These are phyloP conservation scores for Xylariaceae sp. DNA, from an alignment of 2,329 filamentous ascomycete genomes.

Conservation along the genomic window DNA sequence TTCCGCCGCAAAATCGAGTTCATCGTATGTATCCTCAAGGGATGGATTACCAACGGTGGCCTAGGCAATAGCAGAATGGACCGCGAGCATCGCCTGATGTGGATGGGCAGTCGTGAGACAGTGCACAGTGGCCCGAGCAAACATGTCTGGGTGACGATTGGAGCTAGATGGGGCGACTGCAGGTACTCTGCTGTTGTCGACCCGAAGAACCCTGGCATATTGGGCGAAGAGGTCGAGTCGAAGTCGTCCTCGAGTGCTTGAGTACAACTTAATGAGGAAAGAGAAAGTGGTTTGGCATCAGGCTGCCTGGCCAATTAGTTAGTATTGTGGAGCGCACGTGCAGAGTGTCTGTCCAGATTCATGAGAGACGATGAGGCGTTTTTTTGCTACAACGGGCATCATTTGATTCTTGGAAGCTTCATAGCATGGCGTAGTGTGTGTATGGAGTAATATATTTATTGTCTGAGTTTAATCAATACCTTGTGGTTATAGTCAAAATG, in stretches of 20 bases:
- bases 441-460: slow-evolving; percentile 28
- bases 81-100: slow-evolving; percentile 60
- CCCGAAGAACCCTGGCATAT: slow-evolving; percentile 58
- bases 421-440: slow-evolving; percentile 31
- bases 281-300: background rate
- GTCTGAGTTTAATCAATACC: slow-evolving; percentile 8
- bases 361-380: slow-evolving; percentile 31
- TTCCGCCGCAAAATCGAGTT: slow-evolving; percentile 78
- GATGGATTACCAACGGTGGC: slow-evolving; percentile 75
- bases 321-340: background rate
- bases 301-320: background rate
- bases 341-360: slow-evolving; percentile 8
- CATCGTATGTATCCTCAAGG: slow-evolving; percentile 69
- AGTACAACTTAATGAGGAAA: background rate
- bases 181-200: slow-evolving; percentile 63
- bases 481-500: background rate
- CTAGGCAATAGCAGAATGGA: slow-evolving; percentile 71
- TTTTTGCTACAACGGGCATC: background rate
- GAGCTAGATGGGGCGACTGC: slow-evolving; percentile 66
- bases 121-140: slow-evolving; percentile 62
- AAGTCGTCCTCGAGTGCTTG: slow-evolving; percentile 37
- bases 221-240: slow-evolving; percentile 60
- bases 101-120: slow-evolving; percentile 65
- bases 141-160: slow-evolving; percentile 73
- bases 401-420: slow-evolving; percentile 4